phyloP scores from a whole-genome alignment of 2,329 filamentous ascomycete genomes.

The Teratosphaeria nubilosa region DNA sequence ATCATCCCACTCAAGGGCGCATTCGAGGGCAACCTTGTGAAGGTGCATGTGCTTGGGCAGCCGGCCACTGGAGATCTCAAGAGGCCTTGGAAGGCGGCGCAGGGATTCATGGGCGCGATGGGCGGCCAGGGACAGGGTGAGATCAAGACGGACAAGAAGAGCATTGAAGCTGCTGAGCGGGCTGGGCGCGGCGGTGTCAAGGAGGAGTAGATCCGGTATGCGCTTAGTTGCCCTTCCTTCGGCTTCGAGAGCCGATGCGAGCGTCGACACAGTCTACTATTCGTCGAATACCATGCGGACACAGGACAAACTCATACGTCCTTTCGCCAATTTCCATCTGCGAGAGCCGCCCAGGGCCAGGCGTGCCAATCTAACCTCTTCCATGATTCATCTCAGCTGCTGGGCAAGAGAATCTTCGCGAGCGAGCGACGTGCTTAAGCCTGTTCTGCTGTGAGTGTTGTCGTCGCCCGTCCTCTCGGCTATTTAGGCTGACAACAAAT shows the following conservation, averaged over 20 bases:
- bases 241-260: neutral
- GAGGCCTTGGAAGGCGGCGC: constrained; percentile 83
- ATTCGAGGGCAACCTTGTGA: constrained; percentile 89
- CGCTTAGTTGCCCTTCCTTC: neutral
- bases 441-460: too few species aligned
- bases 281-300: too few species aligned
- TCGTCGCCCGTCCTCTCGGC: too few species aligned
- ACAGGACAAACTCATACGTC: too few species aligned
- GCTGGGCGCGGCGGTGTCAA: constrained; percentile 42
- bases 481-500: too few species aligned
- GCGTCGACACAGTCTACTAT: too few species aligned
- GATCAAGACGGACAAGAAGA: constrained; percentile 71
- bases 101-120: constrained; percentile 72
- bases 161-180: constrained; percentile 43
- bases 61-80: constrained; percentile 83
- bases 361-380: too few species aligned
- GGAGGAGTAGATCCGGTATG: constrained; percentile 35
- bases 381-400: too few species aligned
- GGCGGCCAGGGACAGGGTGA: constrained; percentile 48
- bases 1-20: constrained; percentile 96
- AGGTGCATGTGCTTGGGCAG: constrained; percentile 86
- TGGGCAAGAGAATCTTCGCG: too few species aligned
- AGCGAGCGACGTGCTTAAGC: too few species aligned
- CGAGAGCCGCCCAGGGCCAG: too few species aligned
- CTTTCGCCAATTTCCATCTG: too few species aligned